Percentiles rank a stretch among this genome's conserved stretches.
These are phyloP conservation scores for Polytolypa hystricis DNA, from an alignment of 2,329 filamentous ascomycete species.

Conservation along the genomic window DNA sequence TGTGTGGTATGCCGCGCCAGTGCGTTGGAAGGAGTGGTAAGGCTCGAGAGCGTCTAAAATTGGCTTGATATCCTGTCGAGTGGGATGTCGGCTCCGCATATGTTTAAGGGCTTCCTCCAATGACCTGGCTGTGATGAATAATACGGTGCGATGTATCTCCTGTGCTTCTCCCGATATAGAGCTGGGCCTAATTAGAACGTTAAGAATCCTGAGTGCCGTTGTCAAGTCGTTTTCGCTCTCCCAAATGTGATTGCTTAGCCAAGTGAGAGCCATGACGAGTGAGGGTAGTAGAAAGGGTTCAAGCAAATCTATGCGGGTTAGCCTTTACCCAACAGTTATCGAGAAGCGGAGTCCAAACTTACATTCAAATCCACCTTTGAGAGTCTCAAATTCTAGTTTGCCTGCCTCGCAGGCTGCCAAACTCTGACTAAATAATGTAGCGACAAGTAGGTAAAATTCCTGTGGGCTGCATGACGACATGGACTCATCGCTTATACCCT, in stretches of 20 bases:
- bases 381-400: constrained; percentile 44
- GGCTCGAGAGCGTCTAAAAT: constrained; percentile 42
- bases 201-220: constrained; percentile 44
- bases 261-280: constrained; percentile 46
- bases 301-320: constrained; percentile 40
- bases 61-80: constrained; percentile 41
- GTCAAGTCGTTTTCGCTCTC: constrained; percentile 39
- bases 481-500: constrained; percentile 53
- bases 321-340: constrained; percentile 7
- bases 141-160: constrained; percentile 49
- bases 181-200: constrained; percentile 45
- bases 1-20: constrained; percentile 32
- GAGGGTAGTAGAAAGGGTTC: constrained; percentile 54
- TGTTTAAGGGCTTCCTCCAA: constrained; percentile 43
- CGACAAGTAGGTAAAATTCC: constrained; percentile 52
- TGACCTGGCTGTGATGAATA: constrained; percentile 43
- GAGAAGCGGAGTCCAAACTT: constrained; percentile 17
- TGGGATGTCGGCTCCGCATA: constrained; percentile 38
- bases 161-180: constrained; percentile 50
- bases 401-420: constrained; percentile 46
- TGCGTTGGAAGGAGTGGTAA: constrained; percentile 41
- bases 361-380: constrained; percentile 54
- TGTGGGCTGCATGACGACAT: constrained; percentile 54
- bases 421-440: constrained; percentile 52
- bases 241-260: constrained; percentile 48